phyloP scores from a whole-genome alignment of 176 grass and related monocot species.

The Pontederia crassipes region DNA sequence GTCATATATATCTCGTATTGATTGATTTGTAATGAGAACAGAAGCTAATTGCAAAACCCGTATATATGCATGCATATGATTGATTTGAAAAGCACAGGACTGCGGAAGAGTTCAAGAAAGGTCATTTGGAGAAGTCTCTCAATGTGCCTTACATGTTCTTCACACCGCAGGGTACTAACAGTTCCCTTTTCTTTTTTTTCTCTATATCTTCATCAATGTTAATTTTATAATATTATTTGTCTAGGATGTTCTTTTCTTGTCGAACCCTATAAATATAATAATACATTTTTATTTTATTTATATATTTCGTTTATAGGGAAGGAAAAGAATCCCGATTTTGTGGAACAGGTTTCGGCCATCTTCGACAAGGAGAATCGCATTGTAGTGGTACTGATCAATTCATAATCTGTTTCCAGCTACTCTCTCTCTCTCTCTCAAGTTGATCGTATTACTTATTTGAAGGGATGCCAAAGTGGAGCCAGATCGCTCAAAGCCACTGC shows the following conservation, averaged over 20 bases:
- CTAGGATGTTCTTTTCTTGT: too few species aligned
- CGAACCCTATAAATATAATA: too few species aligned
- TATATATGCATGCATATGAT: too few species aligned
- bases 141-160: conserved; percentile 68
- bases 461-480: conserved; percentile 67
- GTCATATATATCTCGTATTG: too few species aligned
- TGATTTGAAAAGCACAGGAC: conserved; percentile 20
- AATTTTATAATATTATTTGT: background rate
- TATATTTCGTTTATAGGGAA: conserved; percentile 20
- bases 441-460: background rate
- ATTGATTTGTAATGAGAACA: too few species aligned
- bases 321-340: conserved; percentile 52
- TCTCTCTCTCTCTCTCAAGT: background rate
- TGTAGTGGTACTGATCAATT: too few species aligned
- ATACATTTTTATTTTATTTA: background rate
- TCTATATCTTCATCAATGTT: too few species aligned
- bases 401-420: too few species aligned
- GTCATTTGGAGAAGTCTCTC: conserved; percentile 32
- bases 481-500: conserved; percentile 50
- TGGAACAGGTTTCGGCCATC: conserved; percentile 39
- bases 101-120: conserved; percentile 52
- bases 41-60: too few species aligned
- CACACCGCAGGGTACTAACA: conserved; percentile 33
- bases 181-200: too few species aligned
- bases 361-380: conserved; percentile 48